A percentile compares a stretch with the other conserved stretches of the same genome.
Evolutionary conservation across 2,329 filamentous ascomycete species (phyloP).

Genomic region (Emergomyces africanus): DNA sequence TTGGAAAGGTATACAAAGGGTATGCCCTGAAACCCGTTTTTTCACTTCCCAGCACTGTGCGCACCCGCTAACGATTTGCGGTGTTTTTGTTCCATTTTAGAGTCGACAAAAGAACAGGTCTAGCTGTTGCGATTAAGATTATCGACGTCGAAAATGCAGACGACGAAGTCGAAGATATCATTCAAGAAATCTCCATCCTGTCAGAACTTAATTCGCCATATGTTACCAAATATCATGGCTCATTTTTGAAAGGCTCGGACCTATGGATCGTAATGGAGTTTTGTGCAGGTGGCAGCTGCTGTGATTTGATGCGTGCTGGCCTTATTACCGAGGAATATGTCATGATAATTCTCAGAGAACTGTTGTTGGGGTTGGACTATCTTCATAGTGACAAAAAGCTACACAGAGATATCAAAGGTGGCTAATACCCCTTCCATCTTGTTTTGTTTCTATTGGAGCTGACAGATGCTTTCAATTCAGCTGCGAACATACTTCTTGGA

Average conservation of each 20-base stretch:
- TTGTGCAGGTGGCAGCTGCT: conserved; percentile 91
- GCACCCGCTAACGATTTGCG: conserved; percentile 1
- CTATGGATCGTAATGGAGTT: conserved; percentile 99
- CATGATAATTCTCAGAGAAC: conserved; percentile 81
- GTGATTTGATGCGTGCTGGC: conserved; percentile 89
- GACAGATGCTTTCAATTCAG: conserved; percentile 32
- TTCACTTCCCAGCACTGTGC: not conserved
- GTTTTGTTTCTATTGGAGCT: not conserved
- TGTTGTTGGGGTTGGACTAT: conserved; percentile 83
- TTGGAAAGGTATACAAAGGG: conserved; percentile 99
- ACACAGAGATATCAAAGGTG: conserved; percentile 91
- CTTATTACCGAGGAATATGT: conserved; percentile 90
- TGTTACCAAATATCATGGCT: conserved; percentile 96
- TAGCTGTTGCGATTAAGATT: conserved; percentile 93
- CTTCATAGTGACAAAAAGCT: conserved; percentile 91
- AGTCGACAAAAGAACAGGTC: conserved; percentile 83
- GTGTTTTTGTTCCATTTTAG: conserved; percentile 30
- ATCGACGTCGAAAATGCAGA: conserved; percentile 99
- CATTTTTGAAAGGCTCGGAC: conserved; percentile 89
- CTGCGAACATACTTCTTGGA: conserved; percentile 82
- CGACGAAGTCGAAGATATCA: conserved; percentile 98
- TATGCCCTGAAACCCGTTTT: conserved; percentile 28
- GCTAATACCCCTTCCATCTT: not conserved
- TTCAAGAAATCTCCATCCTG: conserved; percentile 94
- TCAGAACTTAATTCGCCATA: conserved; percentile 93